Conservation (phyloP, 2,329 filamentous ascomycete genomes). For the Cercospora sp. region DNA sequence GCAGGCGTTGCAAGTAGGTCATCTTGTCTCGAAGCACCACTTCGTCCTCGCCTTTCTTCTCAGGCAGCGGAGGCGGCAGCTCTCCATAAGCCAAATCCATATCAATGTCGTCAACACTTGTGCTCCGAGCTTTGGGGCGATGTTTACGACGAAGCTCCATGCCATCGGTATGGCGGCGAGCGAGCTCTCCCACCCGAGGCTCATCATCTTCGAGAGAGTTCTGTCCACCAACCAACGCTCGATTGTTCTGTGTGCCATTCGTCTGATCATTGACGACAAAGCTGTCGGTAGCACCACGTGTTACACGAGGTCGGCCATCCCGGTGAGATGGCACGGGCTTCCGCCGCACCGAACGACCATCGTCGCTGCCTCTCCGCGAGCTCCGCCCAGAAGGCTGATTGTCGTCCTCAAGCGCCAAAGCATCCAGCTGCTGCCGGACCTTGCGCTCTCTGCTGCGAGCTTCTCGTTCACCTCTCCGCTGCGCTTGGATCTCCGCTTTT, state of each 20-base stretch:
- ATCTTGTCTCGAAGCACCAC: constrained; percentile 55
- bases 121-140: constrained; percentile 36
- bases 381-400: constrained; percentile 32
- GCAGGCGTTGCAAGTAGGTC: constrained; percentile 69
- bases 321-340: constrained; percentile 30
- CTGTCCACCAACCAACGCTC: background rate
- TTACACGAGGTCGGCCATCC: constrained; percentile 39
- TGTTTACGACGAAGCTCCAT: constrained; percentile 22
- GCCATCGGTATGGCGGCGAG: constrained; percentile 47
- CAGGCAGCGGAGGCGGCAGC: constrained; percentile 67
- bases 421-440: constrained; percentile 59
- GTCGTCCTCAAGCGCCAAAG: constrained; percentile 50
- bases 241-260: constrained; percentile 5
- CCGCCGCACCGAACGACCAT: constrained; percentile 26
- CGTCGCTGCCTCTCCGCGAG: constrained; percentile 33
- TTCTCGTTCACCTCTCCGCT: constrained; percentile 60
- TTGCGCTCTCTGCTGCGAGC: constrained; percentile 49
- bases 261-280: constrained; percentile 45
- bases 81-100: constrained; percentile 92
- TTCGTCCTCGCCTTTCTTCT: constrained; percentile 41
- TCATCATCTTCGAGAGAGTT: constrained; percentile 24
- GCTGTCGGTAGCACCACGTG: constrained; percentile 49
- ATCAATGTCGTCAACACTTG: constrained; percentile 62
- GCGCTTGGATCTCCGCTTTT: constrained; percentile 76
- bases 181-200: constrained; percentile 43